Percentiles rank a stretch among this genome's conserved stretches.
Evolutionary conservation across 73 alveolate genomes (phyloP).

Genomic region (Blepharisma japonicum): DNA sequence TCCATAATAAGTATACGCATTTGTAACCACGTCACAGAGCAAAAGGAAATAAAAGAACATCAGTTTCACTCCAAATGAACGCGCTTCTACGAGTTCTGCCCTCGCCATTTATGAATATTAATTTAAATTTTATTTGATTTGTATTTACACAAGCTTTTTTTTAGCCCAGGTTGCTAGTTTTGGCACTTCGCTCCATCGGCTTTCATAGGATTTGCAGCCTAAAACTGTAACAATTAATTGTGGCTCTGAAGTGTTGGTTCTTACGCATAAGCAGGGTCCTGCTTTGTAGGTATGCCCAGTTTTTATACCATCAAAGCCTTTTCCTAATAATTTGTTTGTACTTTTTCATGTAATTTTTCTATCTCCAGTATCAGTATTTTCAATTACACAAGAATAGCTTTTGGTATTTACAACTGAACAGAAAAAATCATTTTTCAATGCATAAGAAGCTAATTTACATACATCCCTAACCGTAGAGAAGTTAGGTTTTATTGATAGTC

Average conservation of each 20-base stretch:
- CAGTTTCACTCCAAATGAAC: conserved; percentile 17
- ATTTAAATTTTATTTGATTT: too few species aligned
- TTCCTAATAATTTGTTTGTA: conserved; percentile 75
- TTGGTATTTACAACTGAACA: conserved; percentile 59
- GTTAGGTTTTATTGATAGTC: conserved; percentile 45
- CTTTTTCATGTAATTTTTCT: conserved; percentile 72
- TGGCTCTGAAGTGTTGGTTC: conserved; percentile 47
- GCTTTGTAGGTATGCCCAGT: conserved; percentile 93
- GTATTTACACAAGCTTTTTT: conserved; percentile 36
- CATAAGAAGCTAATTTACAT: neutral
- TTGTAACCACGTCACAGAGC: neutral
- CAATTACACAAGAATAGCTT: conserved; percentile 37
- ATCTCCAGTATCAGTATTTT: conserved; percentile 28
- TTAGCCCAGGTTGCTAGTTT: conserved; percentile 66
- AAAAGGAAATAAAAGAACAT: conserved; percentile 8
- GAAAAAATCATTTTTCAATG: too few species aligned
- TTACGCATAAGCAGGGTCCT: conserved; percentile 79
- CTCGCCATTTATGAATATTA: conserved; percentile 1
- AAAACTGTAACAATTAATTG: conserved; percentile 60
- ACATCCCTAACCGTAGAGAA: conserved; percentile 34
- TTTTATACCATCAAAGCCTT: conserved; percentile 84
- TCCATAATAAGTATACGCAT: neutral
- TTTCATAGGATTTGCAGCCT: conserved; percentile 56
- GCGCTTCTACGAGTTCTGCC: conserved; percentile 6
- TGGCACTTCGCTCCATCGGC: conserved; percentile 68